Conservation (phyloP, 2,329 filamentous ascomycete genomes). For the Colletotrichum sp. region DNA sequence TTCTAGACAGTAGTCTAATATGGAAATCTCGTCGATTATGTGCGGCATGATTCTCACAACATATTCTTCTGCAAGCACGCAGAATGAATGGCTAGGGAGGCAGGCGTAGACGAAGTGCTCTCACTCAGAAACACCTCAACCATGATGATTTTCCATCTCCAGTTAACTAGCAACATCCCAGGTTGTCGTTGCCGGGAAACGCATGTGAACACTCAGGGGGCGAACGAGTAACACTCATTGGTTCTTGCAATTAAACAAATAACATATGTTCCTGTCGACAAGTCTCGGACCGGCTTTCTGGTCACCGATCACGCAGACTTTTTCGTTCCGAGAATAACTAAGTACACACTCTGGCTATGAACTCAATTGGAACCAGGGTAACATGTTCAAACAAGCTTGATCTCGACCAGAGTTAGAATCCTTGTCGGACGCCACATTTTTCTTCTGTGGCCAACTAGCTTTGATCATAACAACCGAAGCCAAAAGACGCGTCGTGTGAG, state of each 20-base stretch:
- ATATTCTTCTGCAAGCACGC: not conserved
- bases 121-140: not conserved
- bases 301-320: not conserved
- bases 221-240: fast-evolving
- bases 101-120: not conserved
- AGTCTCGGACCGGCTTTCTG: not conserved
- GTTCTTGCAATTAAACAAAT: too few relatives aligned
- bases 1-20: not conserved
- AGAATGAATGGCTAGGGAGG: not conserved
- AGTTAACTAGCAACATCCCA: not conserved
- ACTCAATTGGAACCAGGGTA: not conserved
- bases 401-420: not conserved
- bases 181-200: not conserved
- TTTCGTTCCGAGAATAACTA: not conserved
- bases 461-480: not conserved
- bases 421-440: not conserved
- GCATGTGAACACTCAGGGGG: not conserved
- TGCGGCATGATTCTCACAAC: not conserved
- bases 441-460: fast-evolving
- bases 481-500: not conserved
- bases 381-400: not conserved
- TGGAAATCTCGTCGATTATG: not conserved
- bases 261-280: not conserved
- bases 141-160: not conserved
- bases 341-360: not conserved